Percentiles rank a stretch among this genome's conserved stretches.
phyloP scores from a whole-genome alignment of 108 stramenopile genomes.

The Nannochloropsis gaditana region DNA sequence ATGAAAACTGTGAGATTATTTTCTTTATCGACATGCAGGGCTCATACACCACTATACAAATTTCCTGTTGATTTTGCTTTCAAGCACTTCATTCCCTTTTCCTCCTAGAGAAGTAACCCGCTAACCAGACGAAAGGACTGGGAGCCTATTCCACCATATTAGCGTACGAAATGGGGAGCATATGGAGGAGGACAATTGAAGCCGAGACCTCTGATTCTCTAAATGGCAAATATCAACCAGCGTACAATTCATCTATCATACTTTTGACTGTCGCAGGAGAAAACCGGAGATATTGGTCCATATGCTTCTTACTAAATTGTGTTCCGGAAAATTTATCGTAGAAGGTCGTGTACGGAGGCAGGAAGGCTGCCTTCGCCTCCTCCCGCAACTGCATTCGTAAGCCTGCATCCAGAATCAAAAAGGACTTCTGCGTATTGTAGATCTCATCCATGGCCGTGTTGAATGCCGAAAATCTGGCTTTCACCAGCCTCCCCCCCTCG shows the following conservation, averaged over 20 bases:
- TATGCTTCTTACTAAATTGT: constrained; percentile 49
- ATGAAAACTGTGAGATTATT: too few relatives aligned
- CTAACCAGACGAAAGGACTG: too few relatives aligned
- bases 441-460: constrained; percentile 39
- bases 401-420: constrained; percentile 24
- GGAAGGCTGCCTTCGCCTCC: constrained; percentile 29
- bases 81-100: too few relatives aligned
- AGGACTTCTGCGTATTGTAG: constrained; percentile 28
- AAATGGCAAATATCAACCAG: background rate
- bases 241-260: constrained; percentile 29
- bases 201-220: too few relatives aligned
- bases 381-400: constrained; percentile 29
- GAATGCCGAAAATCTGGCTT: constrained; percentile 35
- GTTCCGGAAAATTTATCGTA: constrained; percentile 33
- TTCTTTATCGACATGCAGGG: too few relatives aligned
- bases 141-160: too few relatives aligned
- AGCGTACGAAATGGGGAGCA: too few relatives aligned
- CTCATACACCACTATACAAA: too few relatives aligned
- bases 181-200: too few relatives aligned
- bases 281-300: constrained; percentile 39
- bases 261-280: constrained; percentile 29
- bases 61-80: too few relatives aligned
- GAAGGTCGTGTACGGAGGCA: constrained; percentile 24
- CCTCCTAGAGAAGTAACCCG: too few relatives aligned
- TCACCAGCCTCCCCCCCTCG: constrained; percentile 36